A percentile compares a stretch with the other conserved stretches of the same genome.
Conservation (phyloP, 1,139 yeast genomes). For the Wickerhamomyces sp. region DNA sequence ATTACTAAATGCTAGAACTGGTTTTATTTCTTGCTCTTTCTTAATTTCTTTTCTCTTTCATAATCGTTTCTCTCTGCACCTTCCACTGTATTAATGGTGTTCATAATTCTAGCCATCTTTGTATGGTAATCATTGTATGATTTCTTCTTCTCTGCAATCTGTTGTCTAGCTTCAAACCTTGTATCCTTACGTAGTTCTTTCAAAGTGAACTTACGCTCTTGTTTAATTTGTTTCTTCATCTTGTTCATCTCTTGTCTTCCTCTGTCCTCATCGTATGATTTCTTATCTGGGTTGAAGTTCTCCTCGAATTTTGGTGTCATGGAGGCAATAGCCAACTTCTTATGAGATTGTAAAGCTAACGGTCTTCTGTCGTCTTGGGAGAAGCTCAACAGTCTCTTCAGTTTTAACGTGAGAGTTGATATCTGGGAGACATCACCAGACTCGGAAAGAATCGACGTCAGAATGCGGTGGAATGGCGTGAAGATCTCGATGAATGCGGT, state of each 20-base stretch:
- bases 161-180: conserved; percentile 81
- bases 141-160: conserved; percentile 69
- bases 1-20: not conserved
- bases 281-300: conserved; percentile 92
- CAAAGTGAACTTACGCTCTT: conserved; percentile 83
- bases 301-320: conserved; percentile 92
- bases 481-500: conserved; percentile 53
- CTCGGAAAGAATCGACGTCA: conserved; percentile 7
- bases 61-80: conserved; percentile 92
- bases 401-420: conserved; percentile 32
- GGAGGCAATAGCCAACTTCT: conserved; percentile 79
- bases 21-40: conserved; percentile 43
- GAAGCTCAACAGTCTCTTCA: conserved; percentile 48
- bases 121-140: conserved; percentile 77
- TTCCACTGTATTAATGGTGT: conserved; percentile 84
- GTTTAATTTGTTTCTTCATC: conserved; percentile 79
- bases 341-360: conserved; percentile 80
- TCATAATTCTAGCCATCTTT: conserved; percentile 83
- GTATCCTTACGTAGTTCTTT: conserved; percentile 90
- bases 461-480: conserved; percentile 23
- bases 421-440: conserved; percentile 5
- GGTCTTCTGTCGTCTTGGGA: conserved; percentile 56
- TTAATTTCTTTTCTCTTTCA: conserved; percentile 73
- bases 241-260: conserved; percentile 79
- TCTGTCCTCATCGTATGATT: conserved; percentile 80